A percentile compares a stretch with the other conserved stretches of the same genome.
Conservation (phyloP, 1,284 basidiomycete genomes). For the Peniophora sp. region DNA sequence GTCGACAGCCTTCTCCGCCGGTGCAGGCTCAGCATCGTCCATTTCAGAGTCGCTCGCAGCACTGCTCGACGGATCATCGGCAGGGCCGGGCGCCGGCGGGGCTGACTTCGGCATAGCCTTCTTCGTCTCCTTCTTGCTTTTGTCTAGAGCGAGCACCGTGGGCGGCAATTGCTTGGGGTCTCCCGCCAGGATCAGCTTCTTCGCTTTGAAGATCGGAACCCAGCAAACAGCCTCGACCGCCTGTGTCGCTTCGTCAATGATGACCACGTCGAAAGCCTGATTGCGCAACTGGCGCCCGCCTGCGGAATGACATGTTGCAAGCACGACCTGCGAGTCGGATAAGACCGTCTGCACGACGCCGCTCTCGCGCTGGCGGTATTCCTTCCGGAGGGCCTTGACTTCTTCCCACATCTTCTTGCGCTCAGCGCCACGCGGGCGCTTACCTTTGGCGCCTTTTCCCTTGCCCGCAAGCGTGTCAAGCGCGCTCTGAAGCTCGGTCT, state of each 20-base stretch:
- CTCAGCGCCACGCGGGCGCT: conserved; percentile 65
- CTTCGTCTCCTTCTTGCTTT: conserved; percentile 26
- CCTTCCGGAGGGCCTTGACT: conserved; percentile 83
- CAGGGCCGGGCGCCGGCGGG: neutral
- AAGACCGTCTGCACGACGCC: conserved; percentile 78
- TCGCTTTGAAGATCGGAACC: conserved; percentile 88
- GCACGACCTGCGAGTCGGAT: conserved; percentile 75
- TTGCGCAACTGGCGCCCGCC: conserved; percentile 75
- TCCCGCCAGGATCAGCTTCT: conserved; percentile 84
- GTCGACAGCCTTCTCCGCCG: conserved; percentile 1
- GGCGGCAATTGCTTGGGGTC: conserved; percentile 92
- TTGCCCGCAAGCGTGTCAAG: conserved; percentile 66
- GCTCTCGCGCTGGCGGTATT: conserved; percentile 87
- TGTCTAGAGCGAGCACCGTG: conserved; percentile 69
- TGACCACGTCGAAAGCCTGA: conserved; percentile 80
- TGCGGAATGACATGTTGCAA: conserved; percentile 90
- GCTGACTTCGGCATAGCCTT: conserved; percentile 3
- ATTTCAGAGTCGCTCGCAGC: neutral
- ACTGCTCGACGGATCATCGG: neutral
- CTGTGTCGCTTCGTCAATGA: conserved; percentile 96
- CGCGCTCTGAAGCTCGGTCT: conserved; percentile 69
- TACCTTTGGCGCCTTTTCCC: conserved; percentile 71
- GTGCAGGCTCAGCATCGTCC: conserved; percentile 1
- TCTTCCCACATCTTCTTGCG: conserved; percentile 89
- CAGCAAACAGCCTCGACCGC: conserved; percentile 95